Evolutionary conservation across 441 rosid genomes (phyloP).

Genomic region (Erodium moschatum): DNA sequence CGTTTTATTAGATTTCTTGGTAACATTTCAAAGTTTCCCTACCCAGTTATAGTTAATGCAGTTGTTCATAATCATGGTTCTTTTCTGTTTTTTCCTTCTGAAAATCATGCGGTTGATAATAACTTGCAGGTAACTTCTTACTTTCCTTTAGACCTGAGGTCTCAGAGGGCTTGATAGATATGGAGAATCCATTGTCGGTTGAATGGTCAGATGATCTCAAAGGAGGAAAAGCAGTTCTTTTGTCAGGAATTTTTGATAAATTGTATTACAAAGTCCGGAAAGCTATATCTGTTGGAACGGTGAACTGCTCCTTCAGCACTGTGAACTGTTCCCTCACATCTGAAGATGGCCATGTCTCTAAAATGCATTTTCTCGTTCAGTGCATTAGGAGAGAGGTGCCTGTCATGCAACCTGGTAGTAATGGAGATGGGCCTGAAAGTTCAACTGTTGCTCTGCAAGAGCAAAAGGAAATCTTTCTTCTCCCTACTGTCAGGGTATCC

Average conservation of each 20-base stretch:
- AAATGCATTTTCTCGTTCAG: constrained; percentile 81
- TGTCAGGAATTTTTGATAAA: constrained; percentile 80
- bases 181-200: constrained; percentile 40
- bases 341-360: constrained; percentile 33
- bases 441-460: constrained; percentile 54
- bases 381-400: constrained; percentile 68
- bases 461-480: constrained; percentile 84
- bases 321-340: constrained; percentile 55
- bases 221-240: constrained; percentile 86
- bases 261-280: constrained; percentile 68
- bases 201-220: constrained; percentile 87
- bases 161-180: constrained; percentile 31
- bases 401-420: constrained; percentile 47
- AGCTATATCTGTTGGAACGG: constrained; percentile 55
- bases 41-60: not conserved
- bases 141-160: constrained; percentile 85
- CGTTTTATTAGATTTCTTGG: not conserved
- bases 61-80: not conserved
- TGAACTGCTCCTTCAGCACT: constrained; percentile 64
- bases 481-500: constrained; percentile 78
- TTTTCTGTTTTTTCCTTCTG: constrained; percentile 11
- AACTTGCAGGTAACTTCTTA: constrained; percentile 77
- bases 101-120: constrained; percentile 21
- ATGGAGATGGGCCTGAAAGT: constrained; percentile 37
- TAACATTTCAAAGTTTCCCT: constrained; percentile 4